Evolutionary conservation across 495 filamentous ascomycete species (phyloP), one percentile per base, ranked within the genome.

Genomic region (Hypoxylon crocopeplum): DNA sequence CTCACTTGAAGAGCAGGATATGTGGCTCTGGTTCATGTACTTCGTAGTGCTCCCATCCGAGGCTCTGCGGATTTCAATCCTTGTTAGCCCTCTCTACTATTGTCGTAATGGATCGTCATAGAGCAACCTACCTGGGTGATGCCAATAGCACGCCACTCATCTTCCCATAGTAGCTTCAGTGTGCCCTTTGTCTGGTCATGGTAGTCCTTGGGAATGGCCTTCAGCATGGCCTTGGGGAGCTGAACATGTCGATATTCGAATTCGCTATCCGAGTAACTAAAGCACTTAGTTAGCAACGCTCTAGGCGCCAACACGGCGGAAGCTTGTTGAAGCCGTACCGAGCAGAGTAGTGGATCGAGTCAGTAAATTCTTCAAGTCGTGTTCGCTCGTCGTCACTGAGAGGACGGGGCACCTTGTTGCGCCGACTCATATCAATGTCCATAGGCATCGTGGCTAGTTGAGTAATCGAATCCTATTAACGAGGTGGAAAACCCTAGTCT

Each of bases 11-110:
- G 11, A 98, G 83, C 24, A 98, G 84, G 56, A 98, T 98, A 64
- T 98, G 94, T 42, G 94, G 94, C 77, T 98, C 94, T 29, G 94
- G 94, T 73, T 97, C 95, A 70, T 98, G 94, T 48, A 98, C 94
- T 74, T 98, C 94, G 63, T 98, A 98, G 75, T 98, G 94, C 69
- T 97, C 93, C 94, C 94, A 98, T 20, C 94, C 94, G 59, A 98
- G 78, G 73, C 95, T 98, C 92, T 98, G 46, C 3, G 50, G 2
- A 8, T 39, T 36, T 37, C 16, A 19, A 32, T 22, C 13, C 50
- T 25, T 29, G 48, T 75, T 54, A 78, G 72, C 33, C 12, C 20
- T 22, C 25, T 15, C 10, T 13, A 39, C 10, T 13, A 12, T 10
- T 13, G 11, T 5, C 13, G 8, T 13, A 16, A 27, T 19, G 29